These are phyloP conservation scores for Nothomitra cinnamomea DNA, from an alignment of 2,329 filamentous ascomycete genomes.

Conservation along the genomic window DNA sequence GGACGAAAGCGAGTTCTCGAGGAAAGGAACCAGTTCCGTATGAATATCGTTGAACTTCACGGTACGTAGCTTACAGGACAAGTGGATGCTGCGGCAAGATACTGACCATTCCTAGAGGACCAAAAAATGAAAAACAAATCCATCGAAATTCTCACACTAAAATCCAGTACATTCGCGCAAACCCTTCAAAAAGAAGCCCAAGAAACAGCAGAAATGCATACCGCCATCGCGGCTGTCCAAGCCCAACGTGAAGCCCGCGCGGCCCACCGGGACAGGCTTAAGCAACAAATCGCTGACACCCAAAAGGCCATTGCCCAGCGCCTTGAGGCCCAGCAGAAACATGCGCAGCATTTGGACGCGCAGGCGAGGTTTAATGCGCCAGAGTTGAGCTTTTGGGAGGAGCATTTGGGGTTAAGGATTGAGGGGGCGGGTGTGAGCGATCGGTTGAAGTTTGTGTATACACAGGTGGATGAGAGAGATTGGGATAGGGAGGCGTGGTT, in stretches of 20 bases:
- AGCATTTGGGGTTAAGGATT: conserved; percentile 72
- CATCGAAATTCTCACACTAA: conserved; percentile 65
- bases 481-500: conserved; percentile 89
- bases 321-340: conserved; percentile 53
- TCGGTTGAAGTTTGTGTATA: conserved; percentile 77
- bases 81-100: too few relatives aligned
- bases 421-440: conserved; percentile 77
- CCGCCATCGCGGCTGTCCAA: conserved; percentile 39
- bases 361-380: conserved; percentile 82
- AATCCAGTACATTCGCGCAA: conserved; percentile 52
- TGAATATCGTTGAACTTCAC: conserved; percentile 77
- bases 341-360: conserved; percentile 58
- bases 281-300: conserved; percentile 45
- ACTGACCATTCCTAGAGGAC: conserved; percentile 45
- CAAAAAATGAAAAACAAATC: conserved; percentile 77
- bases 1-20: conserved; percentile 79
- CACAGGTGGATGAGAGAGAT: conserved; percentile 69
- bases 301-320: conserved; percentile 53
- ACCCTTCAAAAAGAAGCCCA: conserved; percentile 60
- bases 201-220: conserved; percentile 44
- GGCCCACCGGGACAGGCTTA: conserved; percentile 37
- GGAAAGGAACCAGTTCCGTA: conserved; percentile 84
- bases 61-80: conserved; percentile 39
- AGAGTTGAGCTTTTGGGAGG: conserved; percentile 92
- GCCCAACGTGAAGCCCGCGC: conserved; percentile 44